Conservation (phyloP, 2,329 filamentous ascomycete genomes). For the Clarireedia monteithiana region DNA sequence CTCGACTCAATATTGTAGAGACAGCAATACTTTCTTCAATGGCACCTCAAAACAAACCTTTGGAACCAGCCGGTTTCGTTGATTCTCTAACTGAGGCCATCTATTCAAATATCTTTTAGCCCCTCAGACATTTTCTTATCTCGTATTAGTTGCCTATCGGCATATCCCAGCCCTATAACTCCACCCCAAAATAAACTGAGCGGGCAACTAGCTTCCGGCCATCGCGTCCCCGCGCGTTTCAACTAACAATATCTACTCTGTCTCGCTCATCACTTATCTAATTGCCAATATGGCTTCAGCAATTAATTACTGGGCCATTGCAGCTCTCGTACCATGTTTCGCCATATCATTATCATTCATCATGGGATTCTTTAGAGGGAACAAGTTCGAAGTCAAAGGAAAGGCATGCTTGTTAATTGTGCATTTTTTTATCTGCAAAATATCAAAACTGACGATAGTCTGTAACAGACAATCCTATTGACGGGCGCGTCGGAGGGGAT, state of each 20-base stretch:
- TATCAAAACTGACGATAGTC: constrained; percentile 7
- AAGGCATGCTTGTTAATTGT: constrained; percentile 56
- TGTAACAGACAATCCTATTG: constrained; percentile 67
- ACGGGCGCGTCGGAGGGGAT: constrained; percentile 92
- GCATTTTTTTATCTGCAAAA: too few species aligned
- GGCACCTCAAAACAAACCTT: too few species aligned
- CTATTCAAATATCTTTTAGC: too few species aligned
- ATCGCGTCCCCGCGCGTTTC: too few species aligned
- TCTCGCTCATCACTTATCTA: not conserved
- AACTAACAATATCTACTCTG: not conserved
- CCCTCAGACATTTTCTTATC: too few species aligned
- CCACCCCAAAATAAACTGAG: too few species aligned
- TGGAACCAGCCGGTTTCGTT: too few species aligned
- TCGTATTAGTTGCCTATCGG: too few species aligned
- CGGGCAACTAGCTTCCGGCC: too few species aligned
- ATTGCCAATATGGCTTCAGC: not conserved
- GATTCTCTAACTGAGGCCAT: too few species aligned
- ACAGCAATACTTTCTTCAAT: not conserved
- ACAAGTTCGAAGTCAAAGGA: constrained; percentile 78
- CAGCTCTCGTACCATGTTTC: not conserved
- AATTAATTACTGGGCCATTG: not conserved
- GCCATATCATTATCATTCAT: constrained; percentile 16
- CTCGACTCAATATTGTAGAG: not conserved
- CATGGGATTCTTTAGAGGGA: constrained; percentile 67
- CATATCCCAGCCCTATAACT: too few species aligned